These are phyloP conservation scores for Trypethelium eluteriae DNA, from an alignment of 495 filamentous ascomycete species.

Conservation along the genomic window DNA sequence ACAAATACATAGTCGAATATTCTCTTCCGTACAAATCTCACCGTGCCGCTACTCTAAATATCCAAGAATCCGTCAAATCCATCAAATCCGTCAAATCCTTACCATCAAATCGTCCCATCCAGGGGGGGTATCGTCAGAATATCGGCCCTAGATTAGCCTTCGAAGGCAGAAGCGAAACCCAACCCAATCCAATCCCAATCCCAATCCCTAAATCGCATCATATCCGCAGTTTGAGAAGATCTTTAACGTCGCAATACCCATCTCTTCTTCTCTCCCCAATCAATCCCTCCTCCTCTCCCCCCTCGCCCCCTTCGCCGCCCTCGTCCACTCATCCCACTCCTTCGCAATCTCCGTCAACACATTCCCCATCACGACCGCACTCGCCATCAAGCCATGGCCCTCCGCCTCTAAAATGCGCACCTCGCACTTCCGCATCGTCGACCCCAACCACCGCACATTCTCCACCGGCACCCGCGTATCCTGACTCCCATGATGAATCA, in stretches of 20 bases:
- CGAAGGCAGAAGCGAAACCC: not conserved
- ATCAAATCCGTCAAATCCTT: no score
- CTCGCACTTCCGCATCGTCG: constrained; percentile 69
- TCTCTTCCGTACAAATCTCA: not conserved
- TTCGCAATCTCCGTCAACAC: constrained; percentile 86
- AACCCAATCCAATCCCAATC: not conserved
- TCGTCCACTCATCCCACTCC: constrained; percentile 83
- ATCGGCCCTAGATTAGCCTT: not conserved
- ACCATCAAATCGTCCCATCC: constrained; percentile 9
- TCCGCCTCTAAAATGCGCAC: constrained; percentile 86
- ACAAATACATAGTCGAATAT: not conserved
- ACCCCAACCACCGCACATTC: constrained; percentile 89
- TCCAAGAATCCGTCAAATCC: not conserved
- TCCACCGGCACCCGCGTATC: constrained; percentile 91
- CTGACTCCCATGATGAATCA: constrained; percentile 88
- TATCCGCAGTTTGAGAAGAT: not conserved
- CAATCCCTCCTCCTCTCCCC: not conserved
- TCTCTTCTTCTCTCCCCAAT: not conserved
- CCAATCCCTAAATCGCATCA: not conserved
- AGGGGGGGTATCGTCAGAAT: constrained; percentile 6
- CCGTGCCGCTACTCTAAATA: not conserved
- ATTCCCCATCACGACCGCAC: constrained; percentile 81
- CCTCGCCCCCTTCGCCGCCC: not conserved
- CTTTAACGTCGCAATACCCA: not conserved
- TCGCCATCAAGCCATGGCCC: constrained; percentile 95